These are phyloP conservation scores for Rhodotorula babjevae DNA, from an alignment of 768 basidiomycete species.

Conservation along the genomic window DNA sequence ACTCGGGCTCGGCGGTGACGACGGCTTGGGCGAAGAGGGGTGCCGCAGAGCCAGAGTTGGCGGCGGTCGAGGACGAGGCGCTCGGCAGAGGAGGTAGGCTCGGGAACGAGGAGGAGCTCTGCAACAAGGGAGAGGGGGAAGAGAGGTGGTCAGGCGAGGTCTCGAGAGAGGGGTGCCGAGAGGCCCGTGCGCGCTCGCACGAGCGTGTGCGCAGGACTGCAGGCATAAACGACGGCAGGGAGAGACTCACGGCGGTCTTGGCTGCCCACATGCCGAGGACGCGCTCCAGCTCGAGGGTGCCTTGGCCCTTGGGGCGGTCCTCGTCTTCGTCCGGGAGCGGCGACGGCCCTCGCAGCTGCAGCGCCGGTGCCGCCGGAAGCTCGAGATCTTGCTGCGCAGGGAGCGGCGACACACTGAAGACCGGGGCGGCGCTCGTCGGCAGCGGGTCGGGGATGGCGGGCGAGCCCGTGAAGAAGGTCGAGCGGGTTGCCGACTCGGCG, in stretches of 20 bases:
- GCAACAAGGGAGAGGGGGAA: no score
- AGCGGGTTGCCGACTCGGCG: slow-evolving; percentile 22
- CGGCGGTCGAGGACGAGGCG: slow-evolving; percentile 5
- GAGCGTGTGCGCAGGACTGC: no score
- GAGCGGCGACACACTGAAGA: background rate
- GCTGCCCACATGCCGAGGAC: slow-evolving; percentile 31
- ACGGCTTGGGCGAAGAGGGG: slow-evolving; percentile 22
- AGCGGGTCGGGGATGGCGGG: background rate
- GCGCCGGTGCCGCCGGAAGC: slow-evolving; percentile 3
- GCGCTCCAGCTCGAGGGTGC: slow-evolving; percentile 34
- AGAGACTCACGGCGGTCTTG: slow-evolving; percentile 20
- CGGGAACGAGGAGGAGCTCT: background rate
- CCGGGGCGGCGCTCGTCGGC: background rate
- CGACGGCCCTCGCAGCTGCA: background rate
- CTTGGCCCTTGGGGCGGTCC: slow-evolving; percentile 26
- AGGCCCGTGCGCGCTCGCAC: no score
- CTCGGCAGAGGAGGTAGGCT: background rate
- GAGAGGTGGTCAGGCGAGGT: background rate
- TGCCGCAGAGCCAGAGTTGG: background rate
- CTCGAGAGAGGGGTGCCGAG: no score
- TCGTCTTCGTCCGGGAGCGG: background rate
- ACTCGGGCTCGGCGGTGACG: slow-evolving; percentile 26
- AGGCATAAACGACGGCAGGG: no score
- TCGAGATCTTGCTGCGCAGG: background rate
- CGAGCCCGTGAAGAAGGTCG: slow-evolving; percentile 13